Conservation (phyloP, 2,329 filamentous ascomycete genomes). For the Capronia americana region DNA sequence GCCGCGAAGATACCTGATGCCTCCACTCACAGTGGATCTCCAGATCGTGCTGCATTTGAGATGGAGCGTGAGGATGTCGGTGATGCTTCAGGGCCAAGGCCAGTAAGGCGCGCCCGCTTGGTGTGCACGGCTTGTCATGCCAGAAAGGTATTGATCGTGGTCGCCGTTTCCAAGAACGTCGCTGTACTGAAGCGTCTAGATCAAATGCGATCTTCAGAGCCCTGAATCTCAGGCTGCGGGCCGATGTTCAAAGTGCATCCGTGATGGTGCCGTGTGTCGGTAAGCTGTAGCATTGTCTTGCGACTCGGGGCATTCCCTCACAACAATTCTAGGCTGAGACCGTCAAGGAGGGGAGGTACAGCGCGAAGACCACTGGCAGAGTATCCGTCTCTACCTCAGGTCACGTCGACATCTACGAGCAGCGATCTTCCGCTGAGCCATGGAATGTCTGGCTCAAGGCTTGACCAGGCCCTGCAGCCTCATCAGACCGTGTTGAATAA, state of each 20-base stretch:
- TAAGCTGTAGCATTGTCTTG: neutral
- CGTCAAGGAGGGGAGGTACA: neutral
- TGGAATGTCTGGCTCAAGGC: neutral
- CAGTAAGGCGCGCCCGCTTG: neutral
- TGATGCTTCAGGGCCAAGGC: neutral
- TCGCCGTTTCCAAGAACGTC: neutral
- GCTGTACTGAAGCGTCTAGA: neutral
- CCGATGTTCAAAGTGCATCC: slow-evolving; percentile 1
- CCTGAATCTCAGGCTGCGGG: neutral
- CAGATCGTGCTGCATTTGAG: neutral
- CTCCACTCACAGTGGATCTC: neutral
- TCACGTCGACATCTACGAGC: neutral
- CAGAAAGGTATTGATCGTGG: slow-evolving; percentile 1
- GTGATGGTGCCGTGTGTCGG: neutral
- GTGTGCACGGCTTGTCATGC: neutral
- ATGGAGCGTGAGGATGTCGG: neutral
- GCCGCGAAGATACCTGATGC: neutral
- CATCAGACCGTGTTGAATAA: neutral
- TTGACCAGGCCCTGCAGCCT: neutral
- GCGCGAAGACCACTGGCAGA: neutral
- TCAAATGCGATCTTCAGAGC: slow-evolving; percentile 1
- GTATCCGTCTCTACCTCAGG: neutral
- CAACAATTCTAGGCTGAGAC: neutral
- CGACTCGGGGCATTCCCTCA: neutral
- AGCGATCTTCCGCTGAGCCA: neutral